Percentiles rank a stretch among this genome's conserved stretches.
Conservation (phyloP, 75 land plant species). For the Sequoia sempervirens region DNA sequence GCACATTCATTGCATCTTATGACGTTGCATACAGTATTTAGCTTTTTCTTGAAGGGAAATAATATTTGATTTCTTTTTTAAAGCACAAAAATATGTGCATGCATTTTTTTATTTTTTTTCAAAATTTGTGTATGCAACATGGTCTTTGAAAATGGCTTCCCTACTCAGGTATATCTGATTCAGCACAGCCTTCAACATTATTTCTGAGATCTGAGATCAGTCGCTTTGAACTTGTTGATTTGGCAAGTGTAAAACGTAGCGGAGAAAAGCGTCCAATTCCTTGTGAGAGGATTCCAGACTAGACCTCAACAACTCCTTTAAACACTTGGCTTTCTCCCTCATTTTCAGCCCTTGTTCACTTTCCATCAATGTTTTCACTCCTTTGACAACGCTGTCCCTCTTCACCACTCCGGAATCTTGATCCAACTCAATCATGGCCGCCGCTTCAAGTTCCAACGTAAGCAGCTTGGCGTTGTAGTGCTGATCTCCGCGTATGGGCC, state of each 20-base stretch:
- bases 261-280: neutral
- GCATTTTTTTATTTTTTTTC: too few species aligned
- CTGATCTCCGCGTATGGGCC: slow-evolving; percentile 52
- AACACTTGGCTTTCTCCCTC: neutral
- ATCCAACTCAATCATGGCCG: slow-evolving; percentile 2
- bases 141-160: too few species aligned
- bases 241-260: neutral
- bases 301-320: neutral
- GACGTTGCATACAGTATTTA: too few species aligned
- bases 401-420: slow-evolving; percentile 14
- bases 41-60: too few species aligned
- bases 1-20: too few species aligned
- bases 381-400: slow-evolving; percentile 21
- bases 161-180: too few species aligned
- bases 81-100: too few species aligned
- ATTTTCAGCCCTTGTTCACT: neutral
- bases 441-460: slow-evolving; percentile 17
- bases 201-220: too few species aligned
- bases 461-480: slow-evolving; percentile 32
- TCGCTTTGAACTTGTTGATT: neutral
- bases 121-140: too few species aligned
- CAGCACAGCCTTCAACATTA: too few species aligned
- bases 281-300: neutral
- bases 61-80: too few species aligned
- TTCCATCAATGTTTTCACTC: slow-evolving; percentile 10